Conservation (phyloP, 1,284 basidiomycete genomes). For the Pyrrhoderma noxium region DNA sequence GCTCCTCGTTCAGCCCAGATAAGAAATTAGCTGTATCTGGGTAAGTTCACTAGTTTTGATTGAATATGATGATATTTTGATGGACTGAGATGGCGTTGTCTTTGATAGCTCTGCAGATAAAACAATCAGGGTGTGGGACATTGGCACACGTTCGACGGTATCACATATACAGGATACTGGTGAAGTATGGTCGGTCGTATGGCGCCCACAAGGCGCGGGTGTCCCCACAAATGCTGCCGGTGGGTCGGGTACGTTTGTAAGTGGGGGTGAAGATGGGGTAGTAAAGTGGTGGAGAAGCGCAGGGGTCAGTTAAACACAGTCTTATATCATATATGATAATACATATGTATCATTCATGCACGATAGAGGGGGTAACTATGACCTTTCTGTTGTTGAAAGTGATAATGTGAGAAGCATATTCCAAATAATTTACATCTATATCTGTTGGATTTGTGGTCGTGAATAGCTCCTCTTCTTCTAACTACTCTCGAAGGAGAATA, state of each 20-base stretch:
- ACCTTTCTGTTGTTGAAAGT: too few species aligned
- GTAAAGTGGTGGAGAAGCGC: constrained; percentile 74
- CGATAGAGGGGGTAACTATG: too few species aligned
- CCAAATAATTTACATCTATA: too few species aligned
- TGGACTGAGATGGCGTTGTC: not conserved
- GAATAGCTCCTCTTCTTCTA: too few species aligned
- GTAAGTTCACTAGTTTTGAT: constrained; percentile 36
- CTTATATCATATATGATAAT: too few species aligned
- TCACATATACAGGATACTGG: constrained; percentile 71
- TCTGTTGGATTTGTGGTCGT: too few species aligned
- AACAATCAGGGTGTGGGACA: constrained; percentile 83
- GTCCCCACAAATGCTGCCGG: constrained; percentile 34
- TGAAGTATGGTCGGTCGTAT: constrained; percentile 82
- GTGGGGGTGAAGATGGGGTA: constrained; percentile 72
- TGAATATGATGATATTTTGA: not conserved
- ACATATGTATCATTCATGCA: too few species aligned
- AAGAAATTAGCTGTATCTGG: constrained; percentile 70
- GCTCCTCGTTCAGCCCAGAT: constrained; percentile 73
- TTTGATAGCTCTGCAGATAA: constrained; percentile 76
- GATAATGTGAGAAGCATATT: too few species aligned
- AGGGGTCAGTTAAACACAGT: too few species aligned
- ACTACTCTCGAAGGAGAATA: too few species aligned
- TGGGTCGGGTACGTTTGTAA: constrained; percentile 64
- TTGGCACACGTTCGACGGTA: constrained; percentile 68
- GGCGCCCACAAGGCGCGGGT: constrained; percentile 53